Percentiles rank a stretch among this genome's conserved stretches.
Conservation (phyloP, 805 yeast genomes). For the Metschnikowia koreensis region DNA sequence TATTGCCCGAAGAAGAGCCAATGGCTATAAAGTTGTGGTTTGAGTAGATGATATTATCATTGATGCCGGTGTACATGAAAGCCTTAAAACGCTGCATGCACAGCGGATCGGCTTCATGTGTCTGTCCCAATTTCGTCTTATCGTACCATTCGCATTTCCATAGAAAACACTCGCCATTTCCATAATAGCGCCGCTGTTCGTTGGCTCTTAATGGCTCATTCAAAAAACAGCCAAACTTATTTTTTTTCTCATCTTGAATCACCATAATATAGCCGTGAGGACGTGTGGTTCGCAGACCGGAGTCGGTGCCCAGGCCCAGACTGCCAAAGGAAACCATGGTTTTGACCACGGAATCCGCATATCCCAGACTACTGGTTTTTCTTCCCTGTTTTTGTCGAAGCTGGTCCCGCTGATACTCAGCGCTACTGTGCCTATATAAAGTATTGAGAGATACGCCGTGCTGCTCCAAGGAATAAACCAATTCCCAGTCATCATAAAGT, state of each 20-base stretch:
- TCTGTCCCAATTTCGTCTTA: slow-evolving; percentile 8
- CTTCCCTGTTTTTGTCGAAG: slow-evolving; percentile 1
- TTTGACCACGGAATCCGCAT: slow-evolving; percentile 33
- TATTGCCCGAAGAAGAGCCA: slow-evolving; percentile 92
- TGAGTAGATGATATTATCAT: slow-evolving; percentile 83
- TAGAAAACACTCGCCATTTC: slow-evolving; percentile 92
- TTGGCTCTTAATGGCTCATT: slow-evolving; percentile 72
- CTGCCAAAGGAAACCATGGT: slow-evolving; percentile 30
- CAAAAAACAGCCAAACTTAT: slow-evolving; percentile 73
- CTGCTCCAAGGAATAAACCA: slow-evolving; percentile 84
- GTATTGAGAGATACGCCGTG: slow-evolving; percentile 88
- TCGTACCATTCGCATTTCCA: slow-evolving; percentile 68
- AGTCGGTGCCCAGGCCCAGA: slow-evolving; percentile 13
- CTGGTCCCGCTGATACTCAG: slow-evolving; percentile 35
- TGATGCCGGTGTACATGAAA: slow-evolving; percentile 82
- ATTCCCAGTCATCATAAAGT: slow-evolving; percentile 70
- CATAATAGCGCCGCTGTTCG: slow-evolving; percentile 74
- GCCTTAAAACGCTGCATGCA: slow-evolving; percentile 56
- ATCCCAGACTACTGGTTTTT: slow-evolving; percentile 26
- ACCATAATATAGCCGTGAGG: slow-evolving; percentile 72
- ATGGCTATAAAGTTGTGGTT: slow-evolving; percentile 73
- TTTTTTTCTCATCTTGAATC: slow-evolving; percentile 61
- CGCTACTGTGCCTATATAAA: slow-evolving; percentile 57
- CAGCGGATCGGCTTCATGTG: slow-evolving; percentile 9
- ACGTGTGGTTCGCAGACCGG: slow-evolving; percentile 19